Base-by-base conservation (phyloP, 345 rosid species). In the Eucalyptus camaldulensis region DNA sequence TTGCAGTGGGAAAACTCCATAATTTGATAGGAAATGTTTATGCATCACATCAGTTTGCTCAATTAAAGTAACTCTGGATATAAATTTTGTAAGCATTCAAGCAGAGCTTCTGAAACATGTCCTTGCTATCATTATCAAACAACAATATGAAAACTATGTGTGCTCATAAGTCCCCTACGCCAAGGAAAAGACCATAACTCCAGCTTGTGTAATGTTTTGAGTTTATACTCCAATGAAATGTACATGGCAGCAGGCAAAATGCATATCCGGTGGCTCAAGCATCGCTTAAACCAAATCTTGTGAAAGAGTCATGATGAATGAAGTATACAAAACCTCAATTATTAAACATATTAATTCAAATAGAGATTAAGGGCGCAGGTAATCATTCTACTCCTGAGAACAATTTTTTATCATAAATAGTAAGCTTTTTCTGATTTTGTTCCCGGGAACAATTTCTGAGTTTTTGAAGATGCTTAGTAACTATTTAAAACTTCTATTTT, bases 21-120 rank as follows among this genome's bases (percentile, higher is more conserved):
- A 67, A 40, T 62, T 29, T 6, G 31, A 62, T 29, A 67, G 19
- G 6, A 60, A 27, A 8, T 8, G 40, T 15, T 67, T 67, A 62
- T 62, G 80, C 40, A 67, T 67, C 88, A 94, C 96, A 13, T 90
- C 94, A n/a, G 37, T 65, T 65, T 65, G 31, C 37, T n/a, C 33
- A n/a, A 31, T 67, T 31, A 17, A 67, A 67, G 80, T 24, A 58
- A 58, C 25, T 54, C 60, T 54, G 60, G 27, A 54, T 54, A 67
- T 31, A 11, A 67, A 31, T 67, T 7, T 31, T 27, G 33, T 16
- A 31, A 67, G 40, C 40, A n/a, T 67, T 33, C 40, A 7, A 67
- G 40, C 80, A 67, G 31, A 31, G 80, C 80, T 67, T 67, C 5
- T 31, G 2, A 4, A 4, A 67, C 5, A 15, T 31, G 40, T 15